Percentiles rank a stretch among this genome's conserved stretches.
Conservation (phyloP, 345 rosid genomes). For the Camelina hispida region DNA sequence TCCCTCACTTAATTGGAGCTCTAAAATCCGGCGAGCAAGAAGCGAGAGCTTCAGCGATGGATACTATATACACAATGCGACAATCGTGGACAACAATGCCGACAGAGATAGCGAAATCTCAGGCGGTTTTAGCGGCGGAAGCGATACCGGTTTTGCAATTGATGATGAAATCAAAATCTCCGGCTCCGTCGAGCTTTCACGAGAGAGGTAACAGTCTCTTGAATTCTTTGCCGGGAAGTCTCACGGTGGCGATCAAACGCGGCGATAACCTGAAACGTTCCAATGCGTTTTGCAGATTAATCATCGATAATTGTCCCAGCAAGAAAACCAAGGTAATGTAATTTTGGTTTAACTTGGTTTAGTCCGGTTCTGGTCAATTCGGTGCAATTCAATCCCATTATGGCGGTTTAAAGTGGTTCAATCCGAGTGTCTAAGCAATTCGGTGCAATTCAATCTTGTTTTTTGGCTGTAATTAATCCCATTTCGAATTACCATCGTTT, state of each 20-base stretch:
- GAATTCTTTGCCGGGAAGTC: slow-evolving; percentile 85
- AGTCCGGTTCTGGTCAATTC: neutral
- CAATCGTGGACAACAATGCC: slow-evolving; percentile 87
- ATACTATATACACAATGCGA: slow-evolving; percentile 71
- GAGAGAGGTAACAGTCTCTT: slow-evolving; percentile 80
- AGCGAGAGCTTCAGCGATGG: slow-evolving; percentile 75
- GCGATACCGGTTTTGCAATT: slow-evolving; percentile 77
- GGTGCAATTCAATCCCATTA: neutral
- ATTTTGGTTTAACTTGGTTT: neutral
- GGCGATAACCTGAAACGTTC: slow-evolving; percentile 84
- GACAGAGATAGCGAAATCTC: slow-evolving; percentile 69
- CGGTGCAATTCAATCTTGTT: neutral
- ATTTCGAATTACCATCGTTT: neutral
- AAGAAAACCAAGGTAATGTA: slow-evolving; percentile 76
- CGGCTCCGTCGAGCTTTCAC: slow-evolving; percentile 61
- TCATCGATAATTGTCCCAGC: slow-evolving; percentile 74
- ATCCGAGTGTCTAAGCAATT: neutral
- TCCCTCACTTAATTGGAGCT: slow-evolving; percentile 78
- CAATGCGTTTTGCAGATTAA: slow-evolving; percentile 81
- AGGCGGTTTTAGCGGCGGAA: slow-evolving; percentile 77
- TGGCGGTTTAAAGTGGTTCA: neutral
- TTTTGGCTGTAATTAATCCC: no score
- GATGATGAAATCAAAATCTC: slow-evolving; percentile 73
- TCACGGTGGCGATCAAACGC: slow-evolving; percentile 77
- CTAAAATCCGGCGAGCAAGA: slow-evolving; percentile 75